These are phyloP conservation scores for Pythium coloratum DNA, from an alignment of 352 stramenopile genomes.

Conservation along the genomic window DNA sequence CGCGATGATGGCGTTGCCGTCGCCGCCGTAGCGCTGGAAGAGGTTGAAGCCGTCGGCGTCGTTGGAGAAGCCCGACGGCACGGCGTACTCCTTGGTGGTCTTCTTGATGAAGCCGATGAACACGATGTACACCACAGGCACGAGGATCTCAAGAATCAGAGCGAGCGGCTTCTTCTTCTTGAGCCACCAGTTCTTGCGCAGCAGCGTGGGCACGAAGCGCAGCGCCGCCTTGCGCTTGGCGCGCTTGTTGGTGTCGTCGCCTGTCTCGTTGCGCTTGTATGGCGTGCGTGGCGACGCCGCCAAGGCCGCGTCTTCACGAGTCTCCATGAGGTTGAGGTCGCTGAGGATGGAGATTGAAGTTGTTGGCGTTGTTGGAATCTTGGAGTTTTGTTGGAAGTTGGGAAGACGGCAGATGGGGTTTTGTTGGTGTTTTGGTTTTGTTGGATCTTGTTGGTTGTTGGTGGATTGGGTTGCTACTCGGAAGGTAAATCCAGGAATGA, in stretches of 20 bases:
- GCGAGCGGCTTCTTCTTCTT: constrained; percentile 61
- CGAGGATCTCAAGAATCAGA: constrained; percentile 57
- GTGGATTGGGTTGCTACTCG: too few relatives aligned
- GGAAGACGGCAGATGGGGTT: too few relatives aligned
- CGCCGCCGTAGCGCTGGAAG: constrained; percentile 37
- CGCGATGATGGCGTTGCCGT: constrained; percentile 37
- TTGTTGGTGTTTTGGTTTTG: too few relatives aligned
- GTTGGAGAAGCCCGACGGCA: constrained; percentile 39
- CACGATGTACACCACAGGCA: constrained; percentile 58
- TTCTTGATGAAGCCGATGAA: constrained; percentile 58
- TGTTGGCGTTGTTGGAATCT: too few relatives aligned
- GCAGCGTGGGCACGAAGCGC: constrained; percentile 54
- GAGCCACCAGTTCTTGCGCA: constrained; percentile 81
- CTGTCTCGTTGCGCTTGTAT: neutral
- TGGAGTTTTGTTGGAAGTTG: too few relatives aligned
- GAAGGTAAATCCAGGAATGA: neutral
- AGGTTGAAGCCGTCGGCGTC: constrained; percentile 40
- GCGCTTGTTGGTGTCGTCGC: neutral
- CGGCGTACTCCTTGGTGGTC: constrained; percentile 33
- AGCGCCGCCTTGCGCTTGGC: constrained; percentile 5
- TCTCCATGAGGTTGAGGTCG: too few relatives aligned
- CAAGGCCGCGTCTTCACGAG: too few relatives aligned
- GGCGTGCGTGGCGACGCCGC: neutral
- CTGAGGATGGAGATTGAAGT: too few relatives aligned
- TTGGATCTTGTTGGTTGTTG: too few relatives aligned